Evolutionary conservation across 345 rosid genomes (phyloP), one percentile per base, ranked within the genome.

Genomic region (Gossypium thurberi): DNA sequence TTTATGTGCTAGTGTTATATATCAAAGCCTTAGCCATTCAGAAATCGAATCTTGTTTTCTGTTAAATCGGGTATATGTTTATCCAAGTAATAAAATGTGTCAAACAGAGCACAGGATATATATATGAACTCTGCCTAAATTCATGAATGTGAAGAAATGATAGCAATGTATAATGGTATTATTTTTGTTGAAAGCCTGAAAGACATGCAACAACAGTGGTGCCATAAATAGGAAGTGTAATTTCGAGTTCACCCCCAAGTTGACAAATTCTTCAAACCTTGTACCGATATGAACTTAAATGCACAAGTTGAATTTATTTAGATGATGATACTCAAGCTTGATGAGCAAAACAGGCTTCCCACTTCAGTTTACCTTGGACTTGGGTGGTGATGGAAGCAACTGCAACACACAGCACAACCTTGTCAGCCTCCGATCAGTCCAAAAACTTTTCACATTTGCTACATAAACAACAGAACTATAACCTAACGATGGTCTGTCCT

Each of bases 371-470:
- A 80, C 56, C 89, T 90, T 90, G 10, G 88, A 74, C 78, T 88
- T 88, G 42, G 87, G 77, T 46, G 81, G 88, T 1, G 89, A 74
- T 10, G 96, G 93, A 72, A 90, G 91, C 28, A 88, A 76, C 96
- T 90, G 88, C 82, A 82, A 42, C 42, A 67, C 74, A 33, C 8
- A 51, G 65, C 13, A 66, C 48, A 51, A n/a, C 28, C 9, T 28
- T 2, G 15, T 42, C 44, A 67, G 70, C 33, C 67, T 73, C 48
- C 5, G 11, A 4, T 26, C 13, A 48, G 50, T 46, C 43, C 43
- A 68, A 33, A 28, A 28, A 4, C 37, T 33, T 33, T 33, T 33
- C 6, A 33, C 37, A 33, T 33, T 33, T 33, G 37, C 37, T 33
- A 33, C 37, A 33, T 33, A 33, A 33, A 33, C 37, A 4, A 33